phyloP scores from a whole-genome alignment of 176 grass and related monocot genomes.

The Triticum urartu region DNA sequence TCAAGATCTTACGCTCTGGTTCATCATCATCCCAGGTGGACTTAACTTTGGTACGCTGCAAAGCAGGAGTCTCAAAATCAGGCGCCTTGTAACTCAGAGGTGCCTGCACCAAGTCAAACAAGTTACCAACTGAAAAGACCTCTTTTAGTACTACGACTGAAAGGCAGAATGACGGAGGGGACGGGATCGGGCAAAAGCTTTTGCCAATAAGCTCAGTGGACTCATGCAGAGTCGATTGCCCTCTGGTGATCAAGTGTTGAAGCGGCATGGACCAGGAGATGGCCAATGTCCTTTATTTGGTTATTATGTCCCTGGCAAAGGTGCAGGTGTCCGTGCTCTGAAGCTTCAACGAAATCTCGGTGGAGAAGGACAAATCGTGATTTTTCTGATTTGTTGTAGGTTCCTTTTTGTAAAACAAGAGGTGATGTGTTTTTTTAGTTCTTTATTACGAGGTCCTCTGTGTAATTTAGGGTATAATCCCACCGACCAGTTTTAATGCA shows the following conservation, averaged over 20 bases:
- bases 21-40: slow-evolving; percentile 74
- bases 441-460: neutral
- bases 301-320: too few species aligned
- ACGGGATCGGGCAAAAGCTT: too few species aligned
- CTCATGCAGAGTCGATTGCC: too few species aligned
- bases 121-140: neutral
- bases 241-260: too few species aligned
- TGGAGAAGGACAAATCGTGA: neutral
- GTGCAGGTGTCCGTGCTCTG: too few species aligned
- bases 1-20: slow-evolving; percentile 68
- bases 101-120: slow-evolving; percentile 40
- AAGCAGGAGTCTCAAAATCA: slow-evolving; percentile 71
- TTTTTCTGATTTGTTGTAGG: neutral
- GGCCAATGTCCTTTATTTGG: too few species aligned
- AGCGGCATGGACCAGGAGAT: too few species aligned
- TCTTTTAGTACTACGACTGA: slow-evolving; percentile 1
- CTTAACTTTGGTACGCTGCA: slow-evolving; percentile 84
- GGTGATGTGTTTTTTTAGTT: neutral
- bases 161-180: neutral
- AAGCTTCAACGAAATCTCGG: neutral
- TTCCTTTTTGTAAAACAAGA: neutral
- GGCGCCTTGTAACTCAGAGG: slow-evolving; percentile 70
- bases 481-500: neutral
- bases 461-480: neutral
- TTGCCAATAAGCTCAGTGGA: neutral